Conservation (phyloP, 345 rosid genomes). For the Mercurialis annua region DNA sequence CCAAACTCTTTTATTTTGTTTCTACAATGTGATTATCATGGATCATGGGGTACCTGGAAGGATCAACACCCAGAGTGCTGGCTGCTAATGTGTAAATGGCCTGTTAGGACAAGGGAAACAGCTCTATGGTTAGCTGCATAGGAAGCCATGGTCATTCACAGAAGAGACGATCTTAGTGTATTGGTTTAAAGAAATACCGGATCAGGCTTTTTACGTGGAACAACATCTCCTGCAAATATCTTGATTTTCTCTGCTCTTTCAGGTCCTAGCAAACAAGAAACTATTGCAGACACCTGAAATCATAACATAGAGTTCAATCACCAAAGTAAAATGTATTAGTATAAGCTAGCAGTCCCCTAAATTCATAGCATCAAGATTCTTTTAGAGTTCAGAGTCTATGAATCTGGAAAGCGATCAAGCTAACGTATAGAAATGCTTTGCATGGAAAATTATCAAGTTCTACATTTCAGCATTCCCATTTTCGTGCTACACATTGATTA, state of each 20-base stretch:
- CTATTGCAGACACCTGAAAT: conserved; percentile 85
- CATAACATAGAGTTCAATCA: conserved; percentile 1
- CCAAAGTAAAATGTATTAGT: conserved; percentile 1
- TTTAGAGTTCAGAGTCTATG: background rate
- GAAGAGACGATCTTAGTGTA: background rate
- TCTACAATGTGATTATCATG: background rate
- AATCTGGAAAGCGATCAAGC: background rate
- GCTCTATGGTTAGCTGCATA: conserved; percentile 7
- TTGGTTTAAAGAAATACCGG: conserved; percentile 43
- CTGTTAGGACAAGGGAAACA: conserved; percentile 35
- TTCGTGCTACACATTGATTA: conserved; percentile 5
- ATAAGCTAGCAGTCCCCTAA: background rate
- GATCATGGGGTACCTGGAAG: conserved; percentile 54
- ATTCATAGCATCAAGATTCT: background rate
- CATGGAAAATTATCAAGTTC: conserved; percentile 16
- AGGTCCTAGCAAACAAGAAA: conserved; percentile 85
- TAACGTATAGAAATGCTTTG: background rate
- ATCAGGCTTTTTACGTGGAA: conserved; percentile 89
- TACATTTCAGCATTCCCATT: background rate
- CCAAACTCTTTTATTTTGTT: background rate
- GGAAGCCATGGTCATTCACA: background rate
- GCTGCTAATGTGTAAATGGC: conserved; percentile 88
- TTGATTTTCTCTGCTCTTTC: conserved; percentile 76
- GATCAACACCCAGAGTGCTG: conserved; percentile 81
- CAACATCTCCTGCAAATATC: conserved; percentile 94